Conservation (phyloP, 495 filamentous ascomycete species). For the Bathelium albidoporum region DNA sequence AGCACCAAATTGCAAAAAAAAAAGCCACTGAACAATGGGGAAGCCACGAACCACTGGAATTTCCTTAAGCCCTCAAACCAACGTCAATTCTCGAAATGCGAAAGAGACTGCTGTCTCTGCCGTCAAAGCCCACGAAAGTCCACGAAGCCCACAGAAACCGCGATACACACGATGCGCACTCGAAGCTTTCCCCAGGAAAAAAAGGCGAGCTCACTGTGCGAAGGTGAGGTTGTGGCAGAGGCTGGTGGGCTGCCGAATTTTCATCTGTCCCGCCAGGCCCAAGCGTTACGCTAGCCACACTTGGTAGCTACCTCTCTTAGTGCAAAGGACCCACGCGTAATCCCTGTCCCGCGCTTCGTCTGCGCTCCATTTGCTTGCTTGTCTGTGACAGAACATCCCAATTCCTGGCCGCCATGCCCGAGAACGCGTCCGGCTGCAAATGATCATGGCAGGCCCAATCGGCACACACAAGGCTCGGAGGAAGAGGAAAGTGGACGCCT, state of each 20-base stretch:
- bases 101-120: background rate
- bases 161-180: background rate
- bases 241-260: conserved; percentile 1
- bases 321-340: background rate
- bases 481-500: conserved; percentile 42
- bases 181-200: background rate
- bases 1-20: background rate
- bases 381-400: background rate
- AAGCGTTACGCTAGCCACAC: background rate
- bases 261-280: background rate
- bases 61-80: conserved; percentile 3
- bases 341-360: background rate
- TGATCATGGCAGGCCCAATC: conserved; percentile 21
- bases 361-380: background rate
- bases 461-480: conserved; percentile 49
- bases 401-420: no score
- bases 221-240: background rate
- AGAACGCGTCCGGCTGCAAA: background rate
- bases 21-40: conserved; percentile 4
- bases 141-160: background rate
- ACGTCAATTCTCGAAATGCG: background rate
- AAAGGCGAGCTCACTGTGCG: background rate
- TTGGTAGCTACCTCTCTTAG: background rate
- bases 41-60: conserved; percentile 16
- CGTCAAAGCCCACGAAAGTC: background rate